Evolutionary conservation across 2,329 filamentous ascomycete species (phyloP), one percentile per base, ranked within the genome.

Genomic region (Blastomyces parvus): DNA sequence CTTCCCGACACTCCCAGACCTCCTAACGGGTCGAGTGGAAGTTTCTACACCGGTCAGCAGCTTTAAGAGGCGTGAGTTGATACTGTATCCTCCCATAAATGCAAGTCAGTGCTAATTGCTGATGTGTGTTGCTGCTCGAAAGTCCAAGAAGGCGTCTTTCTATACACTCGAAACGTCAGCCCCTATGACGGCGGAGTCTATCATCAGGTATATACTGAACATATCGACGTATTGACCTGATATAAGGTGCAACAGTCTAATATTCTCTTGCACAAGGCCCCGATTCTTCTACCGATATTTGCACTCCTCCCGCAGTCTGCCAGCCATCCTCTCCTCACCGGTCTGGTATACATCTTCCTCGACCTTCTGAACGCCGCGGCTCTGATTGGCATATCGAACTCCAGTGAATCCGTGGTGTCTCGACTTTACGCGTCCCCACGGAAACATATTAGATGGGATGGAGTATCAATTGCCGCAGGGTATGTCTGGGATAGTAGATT

Each of bases 131-230:
- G 22, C 27, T 22, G 8, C 4, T 67, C 13, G 9, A 19, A 70
- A 96, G 91, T 97, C 62, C 93, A 97, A 82, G 94, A 99, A 78
- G 94, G 94, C 25, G 80, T 99, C 64, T 99, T 96, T 72, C 85
- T 99, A 27, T 97, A 97, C 76, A 92, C 90, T 67, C 90, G 95
- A 76, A 95, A 96, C 79, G 90, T 97, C 63, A 97, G 91, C 65
- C 94, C 94, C 0, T 99, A 97, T 79, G 91, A 99, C 75, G 94
- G 94, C 67, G 94, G 94, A 70, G 90, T 88, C 67, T 88, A 84
- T 72, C 85, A 88, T 74, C 86, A 88, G 78, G 84, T 85, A 30
- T 36, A 38, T 48, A 22, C 48, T 52, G 9, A 38, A 38, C 9
- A 38, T 27, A 17, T 13, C 7, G 19, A 52, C 4, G 27, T 52